phyloP scores from a whole-genome alignment of 2,329 filamentous ascomycete species.

The Thelonectria blattea region DNA sequence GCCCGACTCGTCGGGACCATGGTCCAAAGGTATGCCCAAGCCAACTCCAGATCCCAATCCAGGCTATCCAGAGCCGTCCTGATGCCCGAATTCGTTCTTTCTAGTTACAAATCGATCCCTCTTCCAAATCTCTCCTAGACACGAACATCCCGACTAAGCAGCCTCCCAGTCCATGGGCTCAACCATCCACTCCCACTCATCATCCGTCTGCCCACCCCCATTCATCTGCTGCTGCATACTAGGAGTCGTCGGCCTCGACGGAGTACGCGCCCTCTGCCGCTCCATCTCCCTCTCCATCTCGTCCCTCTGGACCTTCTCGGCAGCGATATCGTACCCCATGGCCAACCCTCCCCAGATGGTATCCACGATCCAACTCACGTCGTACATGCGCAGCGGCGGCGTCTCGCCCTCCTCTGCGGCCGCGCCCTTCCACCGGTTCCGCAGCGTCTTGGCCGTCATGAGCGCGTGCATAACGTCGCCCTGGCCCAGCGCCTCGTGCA shows the following conservation, averaged over 20 bases:
- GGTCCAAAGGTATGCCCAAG: too few species aligned
- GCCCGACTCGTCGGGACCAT: too few species aligned
- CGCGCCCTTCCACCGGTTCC: constrained; percentile 76
- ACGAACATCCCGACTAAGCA: constrained; percentile 11
- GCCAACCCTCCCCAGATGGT: constrained; percentile 66
- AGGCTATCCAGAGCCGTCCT: too few species aligned
- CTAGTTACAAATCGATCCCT: too few species aligned
- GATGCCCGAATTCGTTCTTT: too few species aligned
- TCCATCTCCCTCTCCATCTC: constrained; percentile 47
- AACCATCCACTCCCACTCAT: constrained; percentile 50
- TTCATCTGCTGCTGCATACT: too few species aligned
- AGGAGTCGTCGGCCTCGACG: not conserved
- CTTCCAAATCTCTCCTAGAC: not conserved
- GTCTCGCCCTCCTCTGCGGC: constrained; percentile 56
- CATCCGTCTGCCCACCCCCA: constrained; percentile 23
- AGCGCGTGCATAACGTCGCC: constrained; percentile 64
- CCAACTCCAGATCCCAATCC: too few species aligned
- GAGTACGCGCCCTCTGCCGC: constrained; percentile 34
- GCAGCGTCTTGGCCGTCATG: constrained; percentile 69
- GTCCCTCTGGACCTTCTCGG: constrained; percentile 48
- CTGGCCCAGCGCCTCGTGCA: constrained; percentile 60
- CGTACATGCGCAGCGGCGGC: constrained; percentile 61
- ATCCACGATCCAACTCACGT: constrained; percentile 64
- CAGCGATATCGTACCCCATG: constrained; percentile 59
- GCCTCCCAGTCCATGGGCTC: constrained; percentile 48